A percentile compares a stretch with the other conserved stretches of the same genome.
Conservation (phyloP, 2,329 filamentous ascomycete genomes). For the Lizonia empirigonia region DNA sequence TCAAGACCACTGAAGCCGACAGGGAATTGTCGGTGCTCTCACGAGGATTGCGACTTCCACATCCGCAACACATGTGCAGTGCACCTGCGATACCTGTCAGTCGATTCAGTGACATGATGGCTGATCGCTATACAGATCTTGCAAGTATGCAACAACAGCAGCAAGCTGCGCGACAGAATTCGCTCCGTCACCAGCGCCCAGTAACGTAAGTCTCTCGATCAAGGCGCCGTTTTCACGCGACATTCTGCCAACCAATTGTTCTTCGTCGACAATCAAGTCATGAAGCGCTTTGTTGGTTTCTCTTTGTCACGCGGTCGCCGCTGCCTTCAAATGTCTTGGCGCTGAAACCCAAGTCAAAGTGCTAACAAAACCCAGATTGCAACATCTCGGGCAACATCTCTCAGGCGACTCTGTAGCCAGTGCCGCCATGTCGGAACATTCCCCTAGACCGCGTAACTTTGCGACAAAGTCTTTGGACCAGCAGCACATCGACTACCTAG, state of each 20-base stretch:
- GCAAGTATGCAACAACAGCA: conserved; percentile 55
- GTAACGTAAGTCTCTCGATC: conserved; percentile 40
- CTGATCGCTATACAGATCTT: conserved; percentile 46
- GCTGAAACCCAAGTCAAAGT: conserved; percentile 5
- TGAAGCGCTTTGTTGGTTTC: conserved; percentile 1
- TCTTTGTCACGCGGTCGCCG: conserved; percentile 24
- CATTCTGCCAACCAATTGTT: background rate
- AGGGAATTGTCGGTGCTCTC: background rate
- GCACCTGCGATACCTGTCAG: background rate
- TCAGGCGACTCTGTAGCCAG: conserved; percentile 54
- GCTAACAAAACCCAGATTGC: conserved; percentile 24
- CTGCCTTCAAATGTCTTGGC: conserved; percentile 26
- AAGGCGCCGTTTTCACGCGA: background rate
- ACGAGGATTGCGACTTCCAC: background rate
- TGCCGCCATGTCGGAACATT: conserved; percentile 55
- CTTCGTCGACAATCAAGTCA: background rate
- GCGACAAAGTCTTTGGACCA: conserved; percentile 51
- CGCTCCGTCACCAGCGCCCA: conserved; percentile 41
- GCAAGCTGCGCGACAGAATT: conserved; percentile 48
- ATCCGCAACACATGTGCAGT: background rate
- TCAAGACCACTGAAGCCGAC: background rate
- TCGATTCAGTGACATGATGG: background rate
- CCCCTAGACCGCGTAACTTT: conserved; percentile 52
- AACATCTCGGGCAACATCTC: conserved; percentile 45
- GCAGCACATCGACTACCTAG: conserved; percentile 52